Percentiles rank a stretch among this genome's conserved stretches.
These are phyloP conservation scores for Malus hybrid DNA, from an alignment of 331 rosid genomes.

Conservation along the genomic window DNA sequence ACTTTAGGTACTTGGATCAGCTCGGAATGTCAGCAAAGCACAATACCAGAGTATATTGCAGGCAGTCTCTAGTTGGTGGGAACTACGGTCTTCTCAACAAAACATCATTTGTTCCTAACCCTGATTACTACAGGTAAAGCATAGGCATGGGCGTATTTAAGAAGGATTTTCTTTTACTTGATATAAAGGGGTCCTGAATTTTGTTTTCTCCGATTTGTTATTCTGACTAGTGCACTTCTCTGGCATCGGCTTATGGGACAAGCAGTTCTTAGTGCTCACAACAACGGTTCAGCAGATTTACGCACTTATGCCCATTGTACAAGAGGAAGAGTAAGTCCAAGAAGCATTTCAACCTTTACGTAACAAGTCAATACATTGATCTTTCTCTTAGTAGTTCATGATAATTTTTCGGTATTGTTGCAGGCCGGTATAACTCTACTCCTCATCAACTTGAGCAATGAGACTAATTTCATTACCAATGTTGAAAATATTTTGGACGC, in stretches of 20 bases:
- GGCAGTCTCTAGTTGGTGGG: constrained; percentile 79
- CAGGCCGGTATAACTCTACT: constrained; percentile 74
- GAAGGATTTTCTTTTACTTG: background rate
- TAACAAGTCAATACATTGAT: background rate
- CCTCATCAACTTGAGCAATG: constrained; percentile 71
- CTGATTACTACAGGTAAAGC: constrained; percentile 78
- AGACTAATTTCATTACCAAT: constrained; percentile 43
- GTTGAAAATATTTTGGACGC: constrained; percentile 24
- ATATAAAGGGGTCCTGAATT: background rate
- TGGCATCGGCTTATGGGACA: constrained; percentile 85
- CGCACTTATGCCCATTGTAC: constrained; percentile 90
- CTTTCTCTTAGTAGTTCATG: background rate
- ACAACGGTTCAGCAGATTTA: constrained; percentile 49
- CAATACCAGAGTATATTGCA: constrained; percentile 70
- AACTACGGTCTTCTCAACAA: constrained; percentile 74
- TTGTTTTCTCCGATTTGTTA: background rate
- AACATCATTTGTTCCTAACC: constrained; percentile 64
- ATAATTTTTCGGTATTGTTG: background rate
- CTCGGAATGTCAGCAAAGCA: constrained; percentile 76
- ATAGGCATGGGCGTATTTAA: background rate
- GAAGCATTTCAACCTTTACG: background rate
- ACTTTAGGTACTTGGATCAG: constrained; percentile 81
- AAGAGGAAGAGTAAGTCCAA: constrained; percentile 60
- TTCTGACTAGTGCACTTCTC: constrained; percentile 66
- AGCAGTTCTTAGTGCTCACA: constrained; percentile 44